A percentile compares a stretch with the other conserved stretches of the same genome.
Conservation (phyloP, 148 eudicot genomes). For the Chenopodium berlandieri region DNA sequence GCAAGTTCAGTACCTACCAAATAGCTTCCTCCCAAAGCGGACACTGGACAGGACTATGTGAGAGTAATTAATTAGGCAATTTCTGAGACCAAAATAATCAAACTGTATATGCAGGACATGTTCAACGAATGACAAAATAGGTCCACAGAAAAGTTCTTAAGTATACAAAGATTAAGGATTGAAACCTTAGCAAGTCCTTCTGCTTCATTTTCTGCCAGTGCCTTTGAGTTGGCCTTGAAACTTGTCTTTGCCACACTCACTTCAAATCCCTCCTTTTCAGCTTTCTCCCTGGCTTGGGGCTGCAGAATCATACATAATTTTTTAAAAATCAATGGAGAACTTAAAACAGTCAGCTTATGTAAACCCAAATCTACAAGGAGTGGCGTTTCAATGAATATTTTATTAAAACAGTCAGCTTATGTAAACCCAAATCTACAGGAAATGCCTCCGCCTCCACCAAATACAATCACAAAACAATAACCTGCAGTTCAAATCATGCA, state of each 20-base stretch:
- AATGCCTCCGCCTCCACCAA: no score
- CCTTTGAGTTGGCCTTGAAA: slow-evolving; percentile 99
- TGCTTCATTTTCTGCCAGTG: slow-evolving; percentile 99
- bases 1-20: not conserved
- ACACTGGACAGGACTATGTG: not conserved
- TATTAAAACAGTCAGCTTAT: slow-evolving; percentile 5
- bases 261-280: slow-evolving; percentile 89
- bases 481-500: no score
- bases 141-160: not conserved
- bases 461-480: no score
- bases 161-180: slow-evolving; percentile 4
- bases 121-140: not conserved
- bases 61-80: no score
- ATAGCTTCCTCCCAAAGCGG: not conserved
- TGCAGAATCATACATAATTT: slow-evolving; percentile 30
- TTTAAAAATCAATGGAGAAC: not conserved
- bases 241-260: slow-evolving; percentile 88
- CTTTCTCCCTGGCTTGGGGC: slow-evolving; percentile 99
- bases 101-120: not conserved
- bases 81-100: not conserved
- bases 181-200: slow-evolving; percentile 97
- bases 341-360: slow-evolving; percentile 4
- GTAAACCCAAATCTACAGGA: not conserved
- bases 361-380: not conserved
- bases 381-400: not conserved